Percentiles rank a stretch among this genome's conserved stretches.
These are phyloP conservation scores for Pleurotus tuoliensis DNA, from an alignment of 768 basidiomycete genomes.

Conservation along the genomic window DNA sequence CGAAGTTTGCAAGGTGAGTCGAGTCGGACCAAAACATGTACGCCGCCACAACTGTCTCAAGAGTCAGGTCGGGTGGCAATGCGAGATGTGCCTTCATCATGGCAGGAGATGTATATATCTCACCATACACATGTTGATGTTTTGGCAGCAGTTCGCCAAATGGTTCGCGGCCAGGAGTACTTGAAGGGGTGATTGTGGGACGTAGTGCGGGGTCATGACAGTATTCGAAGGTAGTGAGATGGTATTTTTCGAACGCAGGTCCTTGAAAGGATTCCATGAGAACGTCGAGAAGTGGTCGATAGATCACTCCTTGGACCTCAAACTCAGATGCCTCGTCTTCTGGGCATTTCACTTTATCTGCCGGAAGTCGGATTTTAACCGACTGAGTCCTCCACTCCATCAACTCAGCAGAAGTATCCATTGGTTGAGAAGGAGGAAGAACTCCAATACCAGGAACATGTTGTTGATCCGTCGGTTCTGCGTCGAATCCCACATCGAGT, in stretches of 20 bases:
- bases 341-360: slow-evolving; percentile 11
- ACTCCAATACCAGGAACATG: neutral
- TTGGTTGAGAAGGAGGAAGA: too few species aligned
- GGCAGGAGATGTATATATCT: too few species aligned
- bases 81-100: too few species aligned
- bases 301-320: slow-evolving; percentile 22
- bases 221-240: slow-evolving; percentile 14
- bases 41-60: neutral
- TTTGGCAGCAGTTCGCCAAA: neutral
- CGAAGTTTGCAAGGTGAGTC: slow-evolving; percentile 29
- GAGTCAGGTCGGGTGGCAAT: too few species aligned
- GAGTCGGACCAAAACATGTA: slow-evolving; percentile 30
- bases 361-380: slow-evolving; percentile 20
- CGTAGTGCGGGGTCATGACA: slow-evolving; percentile 12
- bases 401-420: neutral
- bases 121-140: too few species aligned
- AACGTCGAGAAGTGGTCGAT: slow-evolving; percentile 19
- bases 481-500: slow-evolving; percentile 13
- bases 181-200: slow-evolving; percentile 6
- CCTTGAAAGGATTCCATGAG: slow-evolving; percentile 17
- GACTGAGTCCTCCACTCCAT: slow-evolving; percentile 18
- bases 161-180: too few species aligned
- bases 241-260: slow-evolving; percentile 9
- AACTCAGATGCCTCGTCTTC: slow-evolving; percentile 25
- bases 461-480: neutral